Conservation (phyloP, 2,329 filamentous ascomycete genomes). For the Arachnopeziza araneosa region DNA sequence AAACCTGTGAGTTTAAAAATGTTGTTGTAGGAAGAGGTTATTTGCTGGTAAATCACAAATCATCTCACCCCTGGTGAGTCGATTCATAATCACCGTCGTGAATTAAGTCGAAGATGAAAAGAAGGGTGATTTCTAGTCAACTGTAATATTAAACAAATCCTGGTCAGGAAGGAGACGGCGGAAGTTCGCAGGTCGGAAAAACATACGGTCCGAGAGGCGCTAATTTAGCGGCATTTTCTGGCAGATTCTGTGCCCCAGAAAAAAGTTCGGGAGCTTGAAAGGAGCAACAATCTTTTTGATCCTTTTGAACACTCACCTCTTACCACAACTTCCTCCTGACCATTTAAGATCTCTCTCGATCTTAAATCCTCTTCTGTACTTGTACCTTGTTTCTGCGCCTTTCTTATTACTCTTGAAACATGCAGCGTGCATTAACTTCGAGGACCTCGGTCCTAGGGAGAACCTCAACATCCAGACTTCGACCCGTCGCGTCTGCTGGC, state of each 20-base stretch:
- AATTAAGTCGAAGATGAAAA: too few relatives aligned
- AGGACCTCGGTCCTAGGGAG: constrained; percentile 74
- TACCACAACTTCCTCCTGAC: neutral
- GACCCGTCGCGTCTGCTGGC: constrained; percentile 48
- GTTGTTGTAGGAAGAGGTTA: too few relatives aligned
- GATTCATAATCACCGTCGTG: too few relatives aligned
- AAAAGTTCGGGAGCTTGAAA: neutral
- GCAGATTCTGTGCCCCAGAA: neutral
- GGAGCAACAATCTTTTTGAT: neutral
- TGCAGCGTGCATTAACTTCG: constrained; percentile 93
- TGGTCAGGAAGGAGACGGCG: too few relatives aligned
- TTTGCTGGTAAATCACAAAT: too few relatives aligned
- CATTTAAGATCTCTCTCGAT: constrained; percentile 7
- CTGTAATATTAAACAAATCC: too few relatives aligned
- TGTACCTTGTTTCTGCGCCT: constrained; percentile 18
- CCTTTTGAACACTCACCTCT: constrained; percentile 1
- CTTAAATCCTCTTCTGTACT: constrained; percentile 18
- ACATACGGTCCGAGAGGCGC: neutral
- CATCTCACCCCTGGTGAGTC: too few relatives aligned
- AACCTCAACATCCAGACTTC: constrained; percentile 59
- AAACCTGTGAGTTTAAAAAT: too few relatives aligned
- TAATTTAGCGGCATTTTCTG: neutral
- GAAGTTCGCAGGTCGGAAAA: neutral
- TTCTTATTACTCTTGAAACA: constrained; percentile 44
- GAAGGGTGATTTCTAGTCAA: too few relatives aligned